Conservation (phyloP, 2,329 filamentous ascomycete species). For the Aspergillus felis region DNA sequence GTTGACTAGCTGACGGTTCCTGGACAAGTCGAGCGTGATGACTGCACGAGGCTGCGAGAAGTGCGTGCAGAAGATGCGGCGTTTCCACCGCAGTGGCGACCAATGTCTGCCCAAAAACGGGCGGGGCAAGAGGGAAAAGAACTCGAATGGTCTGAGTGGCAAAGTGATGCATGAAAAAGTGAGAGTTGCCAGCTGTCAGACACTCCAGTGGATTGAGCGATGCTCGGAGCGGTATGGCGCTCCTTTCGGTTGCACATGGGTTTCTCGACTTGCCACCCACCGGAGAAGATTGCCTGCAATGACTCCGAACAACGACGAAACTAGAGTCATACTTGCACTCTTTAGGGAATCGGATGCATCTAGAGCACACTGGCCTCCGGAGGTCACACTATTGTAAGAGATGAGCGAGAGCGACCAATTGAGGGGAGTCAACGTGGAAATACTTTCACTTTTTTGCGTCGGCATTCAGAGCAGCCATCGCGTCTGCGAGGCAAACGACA, state of each 20-base stretch:
- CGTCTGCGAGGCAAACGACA: conserved; percentile 14
- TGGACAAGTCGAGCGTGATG: conserved; percentile 25
- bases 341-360: conserved; percentile 23
- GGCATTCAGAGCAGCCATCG: conserved; percentile 28
- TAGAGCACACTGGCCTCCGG: conserved; percentile 20
- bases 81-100: conserved; percentile 22
- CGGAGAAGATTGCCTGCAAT: not conserved
- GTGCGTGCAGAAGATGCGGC: conserved; percentile 24
- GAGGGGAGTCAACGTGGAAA: not conserved
- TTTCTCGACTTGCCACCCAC: conserved; percentile 1
- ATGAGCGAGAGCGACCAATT: not conserved
- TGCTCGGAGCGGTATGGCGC: conserved; percentile 11
- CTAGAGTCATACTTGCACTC: conserved; percentile 22
- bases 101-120: conserved; percentile 20
- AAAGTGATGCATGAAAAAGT: conserved; percentile 24
- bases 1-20: conserved; percentile 10
- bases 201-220: conserved; percentile 15
- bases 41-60: conserved; percentile 25
- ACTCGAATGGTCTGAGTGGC: conserved; percentile 22
- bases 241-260: not conserved
- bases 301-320: conserved; percentile 11
- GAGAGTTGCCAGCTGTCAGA: conserved; percentile 17
- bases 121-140: conserved; percentile 25
- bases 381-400: conserved; percentile 21
- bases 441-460: conserved; percentile 29